Base-by-base conservation (phyloP, 805 yeast species). In the Kodamaea laetipori region DNA sequence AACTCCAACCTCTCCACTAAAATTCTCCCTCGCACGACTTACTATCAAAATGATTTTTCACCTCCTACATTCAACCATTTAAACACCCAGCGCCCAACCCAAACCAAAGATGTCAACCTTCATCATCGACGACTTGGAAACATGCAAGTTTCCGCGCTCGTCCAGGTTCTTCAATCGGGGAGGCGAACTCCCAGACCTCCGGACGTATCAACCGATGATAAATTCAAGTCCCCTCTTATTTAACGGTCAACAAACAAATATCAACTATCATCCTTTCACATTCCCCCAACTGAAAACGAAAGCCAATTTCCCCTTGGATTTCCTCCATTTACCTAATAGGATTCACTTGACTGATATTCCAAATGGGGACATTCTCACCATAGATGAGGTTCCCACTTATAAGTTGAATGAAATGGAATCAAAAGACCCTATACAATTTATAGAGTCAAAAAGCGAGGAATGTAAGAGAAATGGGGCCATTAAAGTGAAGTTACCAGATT, bases 381-480 rank as follows among this genome's bases (percentile, higher is more conserved):
- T 21, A 8, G 42, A 46, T 33, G 59, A 49, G 17, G 69, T 74
- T n/a, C 96, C 96, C 2, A 69, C 77, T 0, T 64, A 81, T 10
- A 61, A 63, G 37, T 85, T 90, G 1, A 65, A 81, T 1, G 65
- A 63, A 13, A 71, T 70, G 18, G 82, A 86, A 15, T 48, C 58
- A 47, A 55, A 61, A 8, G 82, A 84, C 57, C 95, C 96, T 1
- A 76, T 84, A 15, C 61, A 60, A n/a, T 84, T 81, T 51, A 66
- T 87, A 12, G 83, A 85, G 16, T 69, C 77, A 10, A 61, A 80
- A 1, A 60, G 64, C 9, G 68, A 73, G 0, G 53, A 73, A 7
- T 96, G 94, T 2, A 63, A 58, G 24, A 58, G 65, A 21, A 80
- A 74, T 58, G 97, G 97, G 0, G 90, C 94, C 55, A 63, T 89